A percentile compares a stretch with the other conserved stretches of the same genome.
Conservation (phyloP, 768 basidiomycete genomes). For the Naganishia vishniacii region DNA sequence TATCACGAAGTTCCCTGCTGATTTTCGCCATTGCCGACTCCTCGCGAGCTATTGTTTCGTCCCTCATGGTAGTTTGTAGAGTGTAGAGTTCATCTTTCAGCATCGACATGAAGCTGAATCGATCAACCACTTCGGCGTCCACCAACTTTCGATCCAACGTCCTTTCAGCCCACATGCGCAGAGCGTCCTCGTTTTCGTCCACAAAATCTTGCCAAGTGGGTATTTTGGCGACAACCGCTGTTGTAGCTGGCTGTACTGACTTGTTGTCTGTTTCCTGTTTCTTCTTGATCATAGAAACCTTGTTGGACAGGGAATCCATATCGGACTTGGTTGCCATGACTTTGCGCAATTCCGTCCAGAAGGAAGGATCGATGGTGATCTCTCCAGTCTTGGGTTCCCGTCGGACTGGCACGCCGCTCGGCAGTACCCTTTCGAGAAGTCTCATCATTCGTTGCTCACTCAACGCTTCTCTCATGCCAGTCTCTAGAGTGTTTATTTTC, state of each 20-base stretch:
- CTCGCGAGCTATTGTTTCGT: constrained; percentile 2
- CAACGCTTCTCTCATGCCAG: constrained; percentile 37
- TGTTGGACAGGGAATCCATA: constrained; percentile 32
- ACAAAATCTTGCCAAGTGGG: constrained; percentile 43
- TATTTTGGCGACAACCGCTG: background rate
- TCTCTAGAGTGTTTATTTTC: constrained; percentile 27
- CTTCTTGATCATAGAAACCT: constrained; percentile 32
- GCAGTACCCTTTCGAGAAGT: constrained; percentile 48
- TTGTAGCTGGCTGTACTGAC: background rate
- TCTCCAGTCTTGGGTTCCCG: constrained; percentile 35
- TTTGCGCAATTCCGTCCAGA: constrained; percentile 51
- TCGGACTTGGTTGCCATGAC: constrained; percentile 42
- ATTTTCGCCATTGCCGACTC: constrained; percentile 5
- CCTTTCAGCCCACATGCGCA: constrained; percentile 43
- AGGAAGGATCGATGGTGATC: constrained; percentile 48
- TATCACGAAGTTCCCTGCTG: background rate
- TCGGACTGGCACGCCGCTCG: constrained; percentile 47
- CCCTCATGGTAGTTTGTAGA: constrained; percentile 23
- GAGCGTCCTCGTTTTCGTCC: constrained; percentile 41
- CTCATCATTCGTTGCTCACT: constrained; percentile 42
- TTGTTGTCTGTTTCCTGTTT: constrained; percentile 24
- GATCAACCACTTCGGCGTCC: constrained; percentile 43
- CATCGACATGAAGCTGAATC: constrained; percentile 45
- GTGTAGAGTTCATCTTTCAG: constrained; percentile 46
- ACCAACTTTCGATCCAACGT: constrained; percentile 38